phyloP scores from a whole-genome alignment of 257 asterid genomes.

The Avicennia marina region DNA sequence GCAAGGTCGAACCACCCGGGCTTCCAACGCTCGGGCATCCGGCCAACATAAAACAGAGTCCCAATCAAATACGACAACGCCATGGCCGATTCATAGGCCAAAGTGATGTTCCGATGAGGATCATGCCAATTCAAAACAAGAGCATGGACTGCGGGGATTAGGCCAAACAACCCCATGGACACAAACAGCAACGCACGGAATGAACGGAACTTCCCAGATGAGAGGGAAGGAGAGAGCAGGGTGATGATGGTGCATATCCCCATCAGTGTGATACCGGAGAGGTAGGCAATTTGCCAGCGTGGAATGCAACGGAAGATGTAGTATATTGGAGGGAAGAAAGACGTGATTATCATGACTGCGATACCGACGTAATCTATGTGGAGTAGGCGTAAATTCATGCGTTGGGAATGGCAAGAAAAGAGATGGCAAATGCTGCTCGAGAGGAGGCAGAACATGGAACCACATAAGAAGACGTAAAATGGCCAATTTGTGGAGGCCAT shows the following conservation, averaged over 20 bases:
- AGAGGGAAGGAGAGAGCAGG: conserved; percentile 62
- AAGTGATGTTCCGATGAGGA: conserved; percentile 53
- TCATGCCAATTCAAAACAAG: conserved; percentile 61
- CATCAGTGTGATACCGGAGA: conserved; percentile 59
- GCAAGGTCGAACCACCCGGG: conserved; percentile 93
- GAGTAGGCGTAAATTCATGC: conserved; percentile 44
- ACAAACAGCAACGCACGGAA: conserved; percentile 68
- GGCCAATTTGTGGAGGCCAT: conserved; percentile 66
- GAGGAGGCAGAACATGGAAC: conserved; percentile 91
- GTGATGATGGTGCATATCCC: conserved; percentile 63
- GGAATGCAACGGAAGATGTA: conserved; percentile 87
- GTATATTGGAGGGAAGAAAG: conserved; percentile 93
- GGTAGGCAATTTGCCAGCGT: conserved; percentile 74
- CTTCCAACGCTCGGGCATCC: conserved; percentile 82
- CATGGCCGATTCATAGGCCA: conserved; percentile 69
- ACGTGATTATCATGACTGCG: conserved; percentile 89
- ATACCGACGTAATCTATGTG: conserved; percentile 89
- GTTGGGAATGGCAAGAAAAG: conserved; percentile 76
- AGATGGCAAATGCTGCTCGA: conserved; percentile 88
- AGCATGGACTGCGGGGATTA: conserved; percentile 72
- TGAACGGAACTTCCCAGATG: conserved; percentile 52
- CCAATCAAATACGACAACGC: conserved; percentile 69
- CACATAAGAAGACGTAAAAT: conserved; percentile 64
- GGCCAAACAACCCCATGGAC: conserved; percentile 85
- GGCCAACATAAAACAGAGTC: conserved; percentile 54